phyloP scores from a whole-genome alignment of 345 rosid genomes.

The Dipteronia dyeriana region DNA sequence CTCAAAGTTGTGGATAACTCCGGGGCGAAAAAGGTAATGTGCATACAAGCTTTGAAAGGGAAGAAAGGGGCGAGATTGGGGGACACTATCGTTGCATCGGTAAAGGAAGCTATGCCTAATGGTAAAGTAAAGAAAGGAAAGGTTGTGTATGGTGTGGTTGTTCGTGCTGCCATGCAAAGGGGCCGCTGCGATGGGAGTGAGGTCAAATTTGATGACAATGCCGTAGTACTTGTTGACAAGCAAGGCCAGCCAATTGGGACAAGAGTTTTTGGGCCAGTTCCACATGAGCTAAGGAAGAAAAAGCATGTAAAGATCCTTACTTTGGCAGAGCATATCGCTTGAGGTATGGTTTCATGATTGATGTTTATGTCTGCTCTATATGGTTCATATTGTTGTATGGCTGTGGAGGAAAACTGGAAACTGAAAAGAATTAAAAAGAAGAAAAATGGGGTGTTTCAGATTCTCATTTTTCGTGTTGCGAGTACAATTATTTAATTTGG shows the following conservation, averaged over 20 bases:
- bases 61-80: constrained; percentile 85
- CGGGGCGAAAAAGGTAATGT: constrained; percentile 86
- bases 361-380: neutral
- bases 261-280: constrained; percentile 87
- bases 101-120: constrained; percentile 88
- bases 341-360: constrained; percentile 26
- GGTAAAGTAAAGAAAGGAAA: constrained; percentile 97
- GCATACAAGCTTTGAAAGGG: constrained; percentile 76
- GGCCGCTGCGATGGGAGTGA: constrained; percentile 91
- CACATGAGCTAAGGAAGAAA: constrained; percentile 89
- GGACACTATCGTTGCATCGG: constrained; percentile 80
- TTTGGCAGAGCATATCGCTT: constrained; percentile 82
- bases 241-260: constrained; percentile 79
- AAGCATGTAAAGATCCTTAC: constrained; percentile 85
- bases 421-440: neutral
- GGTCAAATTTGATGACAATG: constrained; percentile 90
- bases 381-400: neutral
- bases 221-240: constrained; percentile 77
- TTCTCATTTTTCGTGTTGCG: neutral
- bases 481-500: neutral
- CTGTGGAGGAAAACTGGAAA: neutral
- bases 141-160: constrained; percentile 77
- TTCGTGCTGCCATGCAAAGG: constrained; percentile 84
- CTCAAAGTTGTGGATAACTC: constrained; percentile 91
- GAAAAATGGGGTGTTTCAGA: neutral